Base-by-base conservation (phyloP, 2,329 filamentous ascomycete species). In the Pseudogymnoascus sp. region DNA sequence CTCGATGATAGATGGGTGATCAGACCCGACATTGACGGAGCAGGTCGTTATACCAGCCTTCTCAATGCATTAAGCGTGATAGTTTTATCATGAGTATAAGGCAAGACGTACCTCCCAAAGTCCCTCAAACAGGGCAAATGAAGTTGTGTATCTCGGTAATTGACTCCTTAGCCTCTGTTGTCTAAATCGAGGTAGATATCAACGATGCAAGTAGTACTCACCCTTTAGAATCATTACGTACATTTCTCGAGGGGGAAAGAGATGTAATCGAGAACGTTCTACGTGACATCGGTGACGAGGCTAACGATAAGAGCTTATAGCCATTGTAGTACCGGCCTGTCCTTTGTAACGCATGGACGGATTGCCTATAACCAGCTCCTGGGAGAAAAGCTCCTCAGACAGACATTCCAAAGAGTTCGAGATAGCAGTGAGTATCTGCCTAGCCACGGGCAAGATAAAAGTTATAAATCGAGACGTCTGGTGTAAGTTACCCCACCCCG, bases 1-100 rank as follows among this genome's bases (percentile, higher is more conserved):
- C 75, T 93, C 89, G 37, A 93, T 85, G 71, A 93, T 90, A 49
- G 85, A 87, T 1, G 89, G 89, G 71, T 93, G 87, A 68, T 89
- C 86, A 25, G 83, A 86, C n/a, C 87, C 86, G 31, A 89, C 77
- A 70, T 89, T 89, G 64, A 88, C 86, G 71, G 85, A 82, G 68
- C 73, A 74, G 64, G 76, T 71, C 63, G 72, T 3, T 71, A 68
- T 67, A 2, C 74, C 74, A 7, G 73, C 74, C 66, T 76, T 70
- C 71, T 69, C 71, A 70, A 76, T 66, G n/a, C 25, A 12, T n/a
- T 53, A 2, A 53, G 25, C 4, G 9, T 8, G 8, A 18, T 14
- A 1, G 3, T 43, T 53, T 53, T 31, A 7, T 31, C 12, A 31
- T 11, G n/a, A 25, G 6, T 12, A 53, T 53, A 6, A 11, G 8